Base-by-base conservation (phyloP, 176 grass and related monocot genomes). In the Lolium rigidum region DNA sequence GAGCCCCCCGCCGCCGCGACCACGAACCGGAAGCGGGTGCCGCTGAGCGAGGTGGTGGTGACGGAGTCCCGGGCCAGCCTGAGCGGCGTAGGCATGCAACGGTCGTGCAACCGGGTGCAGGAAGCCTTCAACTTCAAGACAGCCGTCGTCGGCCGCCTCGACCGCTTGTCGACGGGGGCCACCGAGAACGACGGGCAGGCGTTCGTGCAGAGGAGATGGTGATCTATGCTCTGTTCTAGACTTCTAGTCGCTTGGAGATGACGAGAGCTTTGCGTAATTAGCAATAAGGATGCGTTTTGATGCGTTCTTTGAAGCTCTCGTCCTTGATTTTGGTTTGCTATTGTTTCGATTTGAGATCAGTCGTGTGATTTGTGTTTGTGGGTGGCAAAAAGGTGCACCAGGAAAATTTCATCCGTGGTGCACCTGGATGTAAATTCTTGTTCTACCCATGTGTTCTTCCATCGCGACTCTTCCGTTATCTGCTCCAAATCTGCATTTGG, bases 121-220 rank as follows among this genome's bases (percentile, higher is more conserved):
- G 92, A 94, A 48, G 77, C 86, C 17, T 99, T 99, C 89, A 90
- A 86, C 70, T 99, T 99, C 80, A 96, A 92, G 90, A 76, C 86
- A 26, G 92, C 90, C 2, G 85, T 97, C 38, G 83, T 97, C n/a
- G 85, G 91, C 35, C 88, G 90, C 54, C 81, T 99, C 21, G 94
- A 99, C 77, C 86, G 91, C 38, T 80, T 49, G 14, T 28, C 78
- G 47, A 75, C 22, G 43, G 92, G 86, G 14, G 17, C 67, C 50
- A 71, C 78, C 37, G 91, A 95, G 59, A 84, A 84, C 20, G 91
- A 95, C 59, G 80, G 78, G 2, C 87, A 87, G 22, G 80, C 85
- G 0, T 98, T 88, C 88, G 21, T 92, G 76, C 88, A 92, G 57
- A 94, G 85, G 80, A 96, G 91, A 49, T 95, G 92, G 90, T 97